Percentiles rank a stretch among this genome's conserved stretches.
These are phyloP conservation scores for Arabidopsis lyrata DNA, from an alignment of 441 rosid species.

Conservation along the genomic window DNA sequence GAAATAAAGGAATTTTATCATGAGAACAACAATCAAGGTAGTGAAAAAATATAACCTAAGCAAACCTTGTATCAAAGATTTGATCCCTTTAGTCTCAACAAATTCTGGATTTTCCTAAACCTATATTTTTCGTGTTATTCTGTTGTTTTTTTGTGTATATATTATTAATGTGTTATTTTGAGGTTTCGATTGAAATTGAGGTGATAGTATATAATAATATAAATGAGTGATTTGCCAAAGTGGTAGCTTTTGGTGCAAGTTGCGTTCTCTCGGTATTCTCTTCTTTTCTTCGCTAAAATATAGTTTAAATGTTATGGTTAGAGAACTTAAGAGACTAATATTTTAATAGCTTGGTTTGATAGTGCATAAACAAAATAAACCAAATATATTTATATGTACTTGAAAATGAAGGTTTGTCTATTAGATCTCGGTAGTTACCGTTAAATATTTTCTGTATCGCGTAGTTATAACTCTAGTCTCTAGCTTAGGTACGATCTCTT, in stretches of 20 bases:
- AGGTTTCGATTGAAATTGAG: constrained; percentile 22
- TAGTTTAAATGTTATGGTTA: constrained; percentile 29
- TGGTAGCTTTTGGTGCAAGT: constrained; percentile 44
- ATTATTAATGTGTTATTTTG: neutral
- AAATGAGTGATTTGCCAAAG: constrained; percentile 31
- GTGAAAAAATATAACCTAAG: neutral
- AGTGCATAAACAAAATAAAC: constrained; percentile 8
- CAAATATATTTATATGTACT: constrained; percentile 6
- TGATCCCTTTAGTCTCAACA: neutral
- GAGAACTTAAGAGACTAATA: constrained; percentile 14
- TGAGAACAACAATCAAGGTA: neutral
- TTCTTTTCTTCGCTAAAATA: constrained; percentile 22
- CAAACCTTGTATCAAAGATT: too few species aligned
- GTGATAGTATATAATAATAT: neutral
- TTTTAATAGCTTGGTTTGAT: constrained; percentile 4
- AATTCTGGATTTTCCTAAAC: neutral
- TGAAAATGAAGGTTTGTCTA: constrained; percentile 1
- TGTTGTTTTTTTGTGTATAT: neutral
- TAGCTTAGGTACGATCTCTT: neutral
- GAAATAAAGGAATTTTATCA: neutral
- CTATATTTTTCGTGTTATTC: neutral
- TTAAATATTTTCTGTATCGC: neutral
- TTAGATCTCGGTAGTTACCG: neutral
- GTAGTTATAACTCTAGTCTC: neutral
- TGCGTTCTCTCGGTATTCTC: constrained; percentile 29